Percentiles rank a stretch among this genome's conserved stretches.
These are phyloP conservation scores for Gonium pectorale DNA, from an alignment of 139 green algal genomes.

Conservation along the genomic window DNA sequence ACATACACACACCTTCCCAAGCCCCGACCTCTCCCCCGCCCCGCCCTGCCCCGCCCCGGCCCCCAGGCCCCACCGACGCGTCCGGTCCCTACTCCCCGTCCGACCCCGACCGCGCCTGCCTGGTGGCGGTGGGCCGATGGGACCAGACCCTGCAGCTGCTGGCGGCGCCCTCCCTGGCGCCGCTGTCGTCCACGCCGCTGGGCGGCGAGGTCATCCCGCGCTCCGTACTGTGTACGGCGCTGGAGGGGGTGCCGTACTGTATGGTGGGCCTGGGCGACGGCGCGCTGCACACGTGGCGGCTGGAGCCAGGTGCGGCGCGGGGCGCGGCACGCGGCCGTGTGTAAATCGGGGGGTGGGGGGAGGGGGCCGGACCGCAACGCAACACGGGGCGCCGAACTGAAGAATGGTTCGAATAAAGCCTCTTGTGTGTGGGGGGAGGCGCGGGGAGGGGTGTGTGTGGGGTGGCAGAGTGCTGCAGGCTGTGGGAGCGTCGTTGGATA, in stretches of 20 bases:
- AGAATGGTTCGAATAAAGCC: too few relatives aligned
- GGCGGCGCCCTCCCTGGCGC: constrained; percentile 57
- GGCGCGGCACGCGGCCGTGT: too few relatives aligned
- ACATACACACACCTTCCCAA: too few relatives aligned
- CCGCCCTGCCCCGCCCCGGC: too few relatives aligned
- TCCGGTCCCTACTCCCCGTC: neutral
- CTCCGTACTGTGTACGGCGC: constrained; percentile 83
- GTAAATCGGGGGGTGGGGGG: too few relatives aligned
- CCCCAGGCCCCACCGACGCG: neutral
- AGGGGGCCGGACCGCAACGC: too few relatives aligned
- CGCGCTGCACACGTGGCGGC: constrained; percentile 69
- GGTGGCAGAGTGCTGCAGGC: too few relatives aligned
- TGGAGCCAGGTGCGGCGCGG: constrained; percentile 47
- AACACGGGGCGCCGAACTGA: too few relatives aligned
- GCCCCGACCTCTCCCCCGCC: too few relatives aligned
- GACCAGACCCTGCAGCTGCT: constrained; percentile 61
- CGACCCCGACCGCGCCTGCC: constrained; percentile 18
- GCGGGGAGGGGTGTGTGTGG: too few relatives aligned
- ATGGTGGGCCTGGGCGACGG: constrained; percentile 89
- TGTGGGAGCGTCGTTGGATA: too few relatives aligned
- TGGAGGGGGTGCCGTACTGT: constrained; percentile 88
- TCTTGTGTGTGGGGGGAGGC: too few relatives aligned
- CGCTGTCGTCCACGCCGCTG: constrained; percentile 47
- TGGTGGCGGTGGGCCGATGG: constrained; percentile 83
- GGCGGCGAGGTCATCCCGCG: constrained; percentile 47